These are phyloP conservation scores for Lobulomyces angularis DNA, from an alignment of 192 early-diverging fungal genomes.

Conservation along the genomic window DNA sequence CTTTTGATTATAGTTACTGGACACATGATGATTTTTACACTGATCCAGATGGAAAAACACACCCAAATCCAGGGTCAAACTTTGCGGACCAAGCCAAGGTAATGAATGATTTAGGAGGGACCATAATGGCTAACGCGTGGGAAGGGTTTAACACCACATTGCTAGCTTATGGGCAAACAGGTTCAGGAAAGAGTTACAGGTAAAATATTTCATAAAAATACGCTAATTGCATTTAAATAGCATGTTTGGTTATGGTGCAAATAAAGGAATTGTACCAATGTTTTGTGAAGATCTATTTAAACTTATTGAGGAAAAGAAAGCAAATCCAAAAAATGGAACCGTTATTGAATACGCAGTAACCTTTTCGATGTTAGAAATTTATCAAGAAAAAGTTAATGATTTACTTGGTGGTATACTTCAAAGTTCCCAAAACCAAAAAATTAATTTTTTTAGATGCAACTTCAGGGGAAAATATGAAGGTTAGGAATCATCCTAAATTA, in stretches of 20 bases:
- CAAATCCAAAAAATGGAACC: constrained; percentile 24
- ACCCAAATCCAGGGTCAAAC: too few relatives aligned
- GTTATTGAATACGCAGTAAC: constrained; percentile 60
- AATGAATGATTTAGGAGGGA: constrained; percentile 59
- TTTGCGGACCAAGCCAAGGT: too few relatives aligned
- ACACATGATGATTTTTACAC: too few relatives aligned
- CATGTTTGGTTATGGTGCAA: too few relatives aligned
- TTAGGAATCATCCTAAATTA: constrained; percentile 35
- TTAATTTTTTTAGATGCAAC: too few relatives aligned
- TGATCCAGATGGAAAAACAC: too few relatives aligned
- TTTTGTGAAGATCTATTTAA: too few relatives aligned
- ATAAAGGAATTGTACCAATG: too few relatives aligned
- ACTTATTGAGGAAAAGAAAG: too few relatives aligned
- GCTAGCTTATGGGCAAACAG: constrained; percentile 83
- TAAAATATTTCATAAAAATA: constrained; percentile 58
- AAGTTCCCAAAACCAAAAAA: too few relatives aligned
- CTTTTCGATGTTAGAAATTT: constrained; percentile 86
- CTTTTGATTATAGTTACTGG: too few relatives aligned
- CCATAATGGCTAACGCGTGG: constrained; percentile 73
- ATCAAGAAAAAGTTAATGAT: constrained; percentile 74
- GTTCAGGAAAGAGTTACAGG: constrained; percentile 72
- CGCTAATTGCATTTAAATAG: too few relatives aligned
- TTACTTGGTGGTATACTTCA: constrained; percentile 51
- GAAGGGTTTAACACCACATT: constrained; percentile 86
- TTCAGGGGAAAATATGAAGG: constrained; percentile 57